Evolutionary conservation across 805 yeast species (phyloP).

Genomic region (Candida argentea): DNA sequence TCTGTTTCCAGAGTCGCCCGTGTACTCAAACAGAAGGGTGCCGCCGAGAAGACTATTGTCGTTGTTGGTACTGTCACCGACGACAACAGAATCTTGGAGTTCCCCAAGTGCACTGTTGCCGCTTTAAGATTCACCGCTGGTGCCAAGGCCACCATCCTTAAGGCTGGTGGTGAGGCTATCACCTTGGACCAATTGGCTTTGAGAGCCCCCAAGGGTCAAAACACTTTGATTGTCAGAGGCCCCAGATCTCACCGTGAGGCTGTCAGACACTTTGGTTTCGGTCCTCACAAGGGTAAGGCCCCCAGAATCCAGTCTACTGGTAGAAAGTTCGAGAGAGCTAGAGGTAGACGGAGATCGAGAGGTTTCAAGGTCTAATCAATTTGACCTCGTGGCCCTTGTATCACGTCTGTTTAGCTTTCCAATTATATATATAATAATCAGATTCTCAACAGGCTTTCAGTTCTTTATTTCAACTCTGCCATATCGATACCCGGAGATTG

Average conservation of each 20-base stretch:
- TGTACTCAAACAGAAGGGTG: constrained; percentile 73
- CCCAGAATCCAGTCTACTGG: constrained; percentile 97
- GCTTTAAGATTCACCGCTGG: constrained; percentile 99
- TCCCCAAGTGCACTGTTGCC: constrained; percentile 97
- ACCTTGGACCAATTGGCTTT: constrained; percentile 98
- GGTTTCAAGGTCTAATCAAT: constrained; percentile 96
- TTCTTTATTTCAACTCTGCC: no score
- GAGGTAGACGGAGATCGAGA: constrained; percentile 99
- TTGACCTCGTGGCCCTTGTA: constrained; percentile 1
- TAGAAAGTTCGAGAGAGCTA: constrained; percentile 99
- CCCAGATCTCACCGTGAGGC: constrained; percentile 99
- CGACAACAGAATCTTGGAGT: constrained; percentile 85
- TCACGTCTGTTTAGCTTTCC: constrained; percentile 2
- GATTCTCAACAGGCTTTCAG: constrained; percentile 3
- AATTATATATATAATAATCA: constrained; percentile 5
- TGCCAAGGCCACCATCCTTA: constrained; percentile 94
- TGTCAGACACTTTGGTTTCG: constrained; percentile 99
- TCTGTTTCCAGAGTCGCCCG: constrained; percentile 86
- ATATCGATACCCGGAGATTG: no score
- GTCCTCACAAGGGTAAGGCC: constrained; percentile 99
- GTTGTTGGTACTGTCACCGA: constrained; percentile 99
- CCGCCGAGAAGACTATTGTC: constrained; percentile 86
- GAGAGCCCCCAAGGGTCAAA: constrained; percentile 99
- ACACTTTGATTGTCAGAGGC: constrained; percentile 97
- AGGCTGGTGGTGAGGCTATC: constrained; percentile 99